Conservation (phyloP, 2,329 filamentous ascomycete species). For the Monosporascus ibericus region DNA sequence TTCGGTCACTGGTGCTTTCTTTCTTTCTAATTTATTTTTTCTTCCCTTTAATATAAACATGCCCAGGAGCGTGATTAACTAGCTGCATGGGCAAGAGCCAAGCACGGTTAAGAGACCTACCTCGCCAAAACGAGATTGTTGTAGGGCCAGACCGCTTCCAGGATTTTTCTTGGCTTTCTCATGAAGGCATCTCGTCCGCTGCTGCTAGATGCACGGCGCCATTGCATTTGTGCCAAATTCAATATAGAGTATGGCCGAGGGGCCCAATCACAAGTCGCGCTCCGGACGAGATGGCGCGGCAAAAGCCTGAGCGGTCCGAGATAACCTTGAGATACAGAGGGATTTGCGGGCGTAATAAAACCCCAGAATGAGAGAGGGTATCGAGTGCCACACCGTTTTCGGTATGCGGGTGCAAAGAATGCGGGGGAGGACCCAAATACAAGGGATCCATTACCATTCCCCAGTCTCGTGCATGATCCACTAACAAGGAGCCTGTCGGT, state of each 20-base stretch:
- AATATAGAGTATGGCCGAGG: background rate
- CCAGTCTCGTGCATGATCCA: background rate
- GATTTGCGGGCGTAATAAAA: background rate
- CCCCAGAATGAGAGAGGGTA: background rate
- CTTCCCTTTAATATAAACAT: too few species aligned
- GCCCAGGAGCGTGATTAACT: too few species aligned
- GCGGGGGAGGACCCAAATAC: background rate
- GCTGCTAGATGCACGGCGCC: background rate
- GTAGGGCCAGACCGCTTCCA: too few species aligned
- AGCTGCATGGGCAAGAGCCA: background rate
- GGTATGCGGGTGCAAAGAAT: background rate
- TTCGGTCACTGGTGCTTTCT: background rate
- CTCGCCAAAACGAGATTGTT: too few species aligned
- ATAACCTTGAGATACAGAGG: background rate
- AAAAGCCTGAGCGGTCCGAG: background rate
- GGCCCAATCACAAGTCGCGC: background rate
- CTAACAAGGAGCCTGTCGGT: background rate
- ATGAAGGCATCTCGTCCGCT: background rate
- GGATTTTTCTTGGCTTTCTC: too few species aligned
- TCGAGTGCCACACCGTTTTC: background rate
- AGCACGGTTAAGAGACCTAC: too few species aligned
- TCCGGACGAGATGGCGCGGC: background rate
- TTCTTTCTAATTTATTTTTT: too few species aligned
- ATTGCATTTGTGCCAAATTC: background rate
- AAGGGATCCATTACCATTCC: background rate